phyloP scores from a whole-genome alignment of 2,329 filamentous ascomycete species.

The Alternaria consortialis region DNA sequence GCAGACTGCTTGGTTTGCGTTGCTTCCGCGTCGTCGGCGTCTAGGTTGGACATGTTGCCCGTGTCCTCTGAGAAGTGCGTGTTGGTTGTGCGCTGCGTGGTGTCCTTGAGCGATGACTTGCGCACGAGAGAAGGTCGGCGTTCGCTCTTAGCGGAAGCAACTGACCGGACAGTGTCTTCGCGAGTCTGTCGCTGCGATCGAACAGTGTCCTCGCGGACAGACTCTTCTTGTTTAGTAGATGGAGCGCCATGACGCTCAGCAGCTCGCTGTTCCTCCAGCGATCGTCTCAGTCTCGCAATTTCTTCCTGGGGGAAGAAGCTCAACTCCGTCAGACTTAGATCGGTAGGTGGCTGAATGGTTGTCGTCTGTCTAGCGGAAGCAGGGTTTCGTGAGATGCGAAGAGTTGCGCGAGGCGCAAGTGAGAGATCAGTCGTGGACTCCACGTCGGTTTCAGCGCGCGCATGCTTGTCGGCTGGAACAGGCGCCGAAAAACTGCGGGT shows the following conservation, averaged over 20 bases:
- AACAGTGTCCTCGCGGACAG: conserved; percentile 52
- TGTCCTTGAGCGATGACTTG: conserved; percentile 65
- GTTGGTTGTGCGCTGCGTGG: conserved; percentile 48
- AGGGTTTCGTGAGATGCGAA: conserved; percentile 38
- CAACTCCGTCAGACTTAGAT: conserved; percentile 59
- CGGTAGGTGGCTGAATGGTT: conserved; percentile 40
- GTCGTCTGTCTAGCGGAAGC: conserved; percentile 25
- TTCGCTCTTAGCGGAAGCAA: conserved; percentile 50
- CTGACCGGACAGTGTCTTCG: conserved; percentile 53
- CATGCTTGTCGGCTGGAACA: conserved; percentile 29
- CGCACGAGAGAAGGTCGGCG: conserved; percentile 55
- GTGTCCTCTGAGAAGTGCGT: conserved; percentile 50
- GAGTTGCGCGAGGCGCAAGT: conserved; percentile 44
- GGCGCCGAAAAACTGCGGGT: conserved; percentile 47
- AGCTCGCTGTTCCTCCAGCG: conserved; percentile 63
- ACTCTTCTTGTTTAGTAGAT: conserved; percentile 35
- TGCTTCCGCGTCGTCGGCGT: conserved; percentile 31
- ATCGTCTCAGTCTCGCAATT: conserved; percentile 63
- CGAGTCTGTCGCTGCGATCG: conserved; percentile 47
- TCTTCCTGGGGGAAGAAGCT: conserved; percentile 64
- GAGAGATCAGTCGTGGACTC: conserved; percentile 54
- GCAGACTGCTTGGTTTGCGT: conserved; percentile 43
- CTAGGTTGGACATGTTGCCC: conserved; percentile 42
- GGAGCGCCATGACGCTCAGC: conserved; percentile 48
- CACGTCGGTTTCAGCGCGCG: conserved; percentile 41